phyloP scores from a whole-genome alignment of 345 rosid species.

The Angophora floribunda region DNA sequence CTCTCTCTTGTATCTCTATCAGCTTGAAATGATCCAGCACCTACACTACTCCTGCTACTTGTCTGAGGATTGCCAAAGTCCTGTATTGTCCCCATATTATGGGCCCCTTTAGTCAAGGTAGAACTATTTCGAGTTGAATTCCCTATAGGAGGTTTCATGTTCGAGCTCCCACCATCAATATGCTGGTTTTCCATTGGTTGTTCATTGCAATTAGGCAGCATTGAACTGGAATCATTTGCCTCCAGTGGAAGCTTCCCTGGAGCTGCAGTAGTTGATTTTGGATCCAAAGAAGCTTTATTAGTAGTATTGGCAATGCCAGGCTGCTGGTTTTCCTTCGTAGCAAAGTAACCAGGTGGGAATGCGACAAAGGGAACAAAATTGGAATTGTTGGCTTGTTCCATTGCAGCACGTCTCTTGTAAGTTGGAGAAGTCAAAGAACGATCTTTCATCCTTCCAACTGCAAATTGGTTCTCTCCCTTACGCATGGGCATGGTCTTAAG shows the following conservation, averaged over 20 bases:
- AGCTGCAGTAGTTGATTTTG: slow-evolving; percentile 8
- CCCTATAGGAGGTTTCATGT: not conserved
- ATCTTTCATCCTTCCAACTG: slow-evolving; percentile 70
- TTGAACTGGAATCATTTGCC: not conserved
- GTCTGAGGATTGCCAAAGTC: slow-evolving; percentile 3
- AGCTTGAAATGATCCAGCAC: not conserved
- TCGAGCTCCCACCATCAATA: not conserved
- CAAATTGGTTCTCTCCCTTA: slow-evolving; percentile 74
- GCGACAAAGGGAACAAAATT: slow-evolving; percentile 78
- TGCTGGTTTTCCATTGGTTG: slow-evolving; percentile 10
- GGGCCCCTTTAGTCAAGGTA: not conserved
- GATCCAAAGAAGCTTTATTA: slow-evolving; percentile 6
- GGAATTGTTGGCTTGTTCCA: slow-evolving; percentile 45
- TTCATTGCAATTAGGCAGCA: not conserved
- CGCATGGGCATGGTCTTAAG: slow-evolving; percentile 74
- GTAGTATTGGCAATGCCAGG: slow-evolving; percentile 7
- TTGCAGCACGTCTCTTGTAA: slow-evolving; percentile 48
- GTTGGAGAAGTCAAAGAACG: slow-evolving; percentile 66
- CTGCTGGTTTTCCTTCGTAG: slow-evolving; percentile 37
- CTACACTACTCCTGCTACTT: not conserved
- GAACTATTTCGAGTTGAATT: not conserved
- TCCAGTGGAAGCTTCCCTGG: slow-evolving; percentile 12
- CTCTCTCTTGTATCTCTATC: not conserved
- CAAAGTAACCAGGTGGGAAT: slow-evolving; percentile 72
- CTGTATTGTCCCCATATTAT: slow-evolving; percentile 3